Percentiles rank a stretch among this genome's conserved stretches.
Conservation (phyloP, 2,329 filamentous ascomycete genomes). For the Endocalyx cinctus region DNA sequence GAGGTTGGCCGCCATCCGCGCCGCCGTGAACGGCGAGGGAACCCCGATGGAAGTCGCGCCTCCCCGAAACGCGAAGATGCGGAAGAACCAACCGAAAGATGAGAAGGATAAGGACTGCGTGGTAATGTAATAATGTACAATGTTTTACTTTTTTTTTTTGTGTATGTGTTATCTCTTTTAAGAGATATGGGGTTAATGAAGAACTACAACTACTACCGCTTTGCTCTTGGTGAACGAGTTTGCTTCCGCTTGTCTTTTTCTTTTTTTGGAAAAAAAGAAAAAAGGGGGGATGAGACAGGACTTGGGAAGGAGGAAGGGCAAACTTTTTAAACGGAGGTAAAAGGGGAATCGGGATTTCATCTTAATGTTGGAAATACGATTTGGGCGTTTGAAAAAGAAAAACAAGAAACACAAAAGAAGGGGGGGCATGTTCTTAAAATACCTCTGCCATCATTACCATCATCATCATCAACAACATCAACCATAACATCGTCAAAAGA, state of each 20-base stretch:
- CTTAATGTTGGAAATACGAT: too few species aligned
- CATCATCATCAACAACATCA: too few species aligned
- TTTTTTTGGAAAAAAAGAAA: background rate
- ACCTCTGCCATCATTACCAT: too few species aligned
- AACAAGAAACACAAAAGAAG: too few species aligned
- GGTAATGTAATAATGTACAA: conserved; percentile 53
- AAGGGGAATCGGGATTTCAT: too few species aligned
- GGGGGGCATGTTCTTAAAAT: too few species aligned
- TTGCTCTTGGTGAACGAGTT: too few species aligned
- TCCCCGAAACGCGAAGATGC: conserved; percentile 46
- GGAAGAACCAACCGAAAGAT: conserved; percentile 36
- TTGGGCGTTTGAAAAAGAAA: too few species aligned
- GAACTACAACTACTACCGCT: too few species aligned
- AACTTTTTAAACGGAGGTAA: too few species aligned
- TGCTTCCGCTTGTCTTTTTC: background rate
- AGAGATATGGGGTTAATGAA: too few species aligned
- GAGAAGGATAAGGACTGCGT: conserved; percentile 56
- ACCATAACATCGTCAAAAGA: too few species aligned
- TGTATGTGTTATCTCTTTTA: background rate
- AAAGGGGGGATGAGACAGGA: background rate
- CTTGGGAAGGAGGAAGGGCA: conserved; percentile 4
- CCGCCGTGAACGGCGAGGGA: conserved; percentile 62
- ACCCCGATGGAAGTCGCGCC: conserved; percentile 53
- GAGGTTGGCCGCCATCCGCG: conserved; percentile 78
- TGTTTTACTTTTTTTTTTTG: conserved; percentile 3